Evolutionary conservation across 306 rosid species (phyloP), one percentile per base, ranked within the genome.

Genomic region (Quercus berberidifolia): DNA sequence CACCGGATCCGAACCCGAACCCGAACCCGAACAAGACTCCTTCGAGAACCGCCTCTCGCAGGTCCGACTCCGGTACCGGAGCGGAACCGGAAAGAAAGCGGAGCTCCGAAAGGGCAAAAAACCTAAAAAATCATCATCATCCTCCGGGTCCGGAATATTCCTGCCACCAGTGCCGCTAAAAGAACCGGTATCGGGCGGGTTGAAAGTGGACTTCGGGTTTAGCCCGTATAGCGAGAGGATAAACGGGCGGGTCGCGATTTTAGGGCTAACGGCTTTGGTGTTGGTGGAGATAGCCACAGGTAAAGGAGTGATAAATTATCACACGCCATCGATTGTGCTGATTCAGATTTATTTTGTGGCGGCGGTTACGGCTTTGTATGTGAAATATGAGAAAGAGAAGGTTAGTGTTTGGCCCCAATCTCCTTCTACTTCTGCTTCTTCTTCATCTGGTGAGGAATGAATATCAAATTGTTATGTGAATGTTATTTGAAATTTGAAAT

Each of bases 251-350:
- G 71, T 92, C 6, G 97, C 98, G 72, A 72, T 84, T 3, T 67
- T 94, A 2, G 98, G 99, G 4, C 33, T 93, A 19, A 18, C 90
- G 81, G 98, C 97, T n/a, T 51, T 92, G 84, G 1, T 95, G 46
- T 79, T 93, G 83, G 96, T 92, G 86, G 99, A 95, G 79, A 64
- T 92, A 0, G 97, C 96, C 0, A 95, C 97, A 0, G 99, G 98
- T 80, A 92, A 88, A 88, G 78, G 97, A 3, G 92, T 95, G 5
- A 64, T 95, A 4, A 90, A 84, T 23, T 95, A 85, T 54, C 99
- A 95, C 75, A 69, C 96, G 62, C 94, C 98, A 2, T 14, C 94
- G 25, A 85, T 87, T 43, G 73, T 92, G 3, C 74, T 95, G 18
- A 65, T 84, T 84, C 99, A 92, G 88, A n/a, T 89, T 1, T 95